Conservation (phyloP, 2,329 filamentous ascomycete genomes). For the Cephalotrichum gorgonifer region DNA sequence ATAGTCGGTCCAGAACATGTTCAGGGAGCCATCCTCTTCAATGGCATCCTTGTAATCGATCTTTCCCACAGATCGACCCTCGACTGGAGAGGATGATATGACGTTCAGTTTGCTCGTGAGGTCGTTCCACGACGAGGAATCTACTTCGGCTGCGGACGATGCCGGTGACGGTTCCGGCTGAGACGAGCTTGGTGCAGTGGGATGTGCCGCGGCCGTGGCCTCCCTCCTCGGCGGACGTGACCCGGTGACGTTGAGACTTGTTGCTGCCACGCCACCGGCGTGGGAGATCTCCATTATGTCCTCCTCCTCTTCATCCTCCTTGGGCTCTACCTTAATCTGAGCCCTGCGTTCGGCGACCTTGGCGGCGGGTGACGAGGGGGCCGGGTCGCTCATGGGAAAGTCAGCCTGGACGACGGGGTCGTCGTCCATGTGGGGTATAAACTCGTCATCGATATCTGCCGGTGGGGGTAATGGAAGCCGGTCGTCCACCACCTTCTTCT, state of each 20-base stretch:
- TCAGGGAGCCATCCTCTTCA: slow-evolving; percentile 85
- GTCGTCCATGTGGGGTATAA: slow-evolving; percentile 50
- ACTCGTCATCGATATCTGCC: slow-evolving; percentile 47
- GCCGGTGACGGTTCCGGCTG: slow-evolving; percentile 51
- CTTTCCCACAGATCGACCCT: slow-evolving; percentile 62
- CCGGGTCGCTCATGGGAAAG: slow-evolving; percentile 74
- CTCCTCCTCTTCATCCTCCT: slow-evolving; percentile 64
- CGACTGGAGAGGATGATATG: slow-evolving; percentile 54
- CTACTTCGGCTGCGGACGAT: slow-evolving; percentile 42
- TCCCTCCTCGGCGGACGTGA: slow-evolving; percentile 63
- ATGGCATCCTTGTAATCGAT: slow-evolving; percentile 73
- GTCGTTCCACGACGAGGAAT: slow-evolving; percentile 80
- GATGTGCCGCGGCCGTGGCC: slow-evolving; percentile 55
- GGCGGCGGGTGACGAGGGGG: slow-evolving; percentile 77
- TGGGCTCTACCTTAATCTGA: slow-evolving; percentile 35
- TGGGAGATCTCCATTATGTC: slow-evolving; percentile 83
- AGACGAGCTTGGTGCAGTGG: slow-evolving; percentile 67
- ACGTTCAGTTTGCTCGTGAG: slow-evolving; percentile 82
- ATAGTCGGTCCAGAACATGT: slow-evolving; percentile 97
- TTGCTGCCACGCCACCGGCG: slow-evolving; percentile 54
- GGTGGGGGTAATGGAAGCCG: slow-evolving; percentile 34
- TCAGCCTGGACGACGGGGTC: slow-evolving; percentile 29
- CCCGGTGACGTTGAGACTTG: slow-evolving; percentile 77
- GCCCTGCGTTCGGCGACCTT: slow-evolving; percentile 67
- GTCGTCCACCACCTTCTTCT: slow-evolving; percentile 38